Percentiles rank a stretch among this genome's conserved stretches.
Conservation (phyloP, 2,329 filamentous ascomycete species). For the Phaeosphaeriaceae sp. region DNA sequence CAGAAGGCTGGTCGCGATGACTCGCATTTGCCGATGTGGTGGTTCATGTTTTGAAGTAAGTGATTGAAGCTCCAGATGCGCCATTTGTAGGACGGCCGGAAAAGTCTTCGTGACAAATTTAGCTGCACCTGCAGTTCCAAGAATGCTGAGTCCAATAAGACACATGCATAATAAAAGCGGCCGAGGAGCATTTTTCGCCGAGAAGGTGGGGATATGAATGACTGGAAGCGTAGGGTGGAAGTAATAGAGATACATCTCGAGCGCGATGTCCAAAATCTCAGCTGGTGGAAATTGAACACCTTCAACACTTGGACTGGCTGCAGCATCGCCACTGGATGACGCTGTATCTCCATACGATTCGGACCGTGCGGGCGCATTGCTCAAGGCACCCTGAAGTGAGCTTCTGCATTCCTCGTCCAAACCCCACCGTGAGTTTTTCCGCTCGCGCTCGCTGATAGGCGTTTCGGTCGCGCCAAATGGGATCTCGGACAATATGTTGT, state of each 20-base stretch:
- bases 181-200: slow-evolving; percentile 56
- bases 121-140: slow-evolving; percentile 61
- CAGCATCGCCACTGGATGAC: slow-evolving; percentile 41
- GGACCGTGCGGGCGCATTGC: slow-evolving; percentile 31
- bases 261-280: slow-evolving; percentile 62
- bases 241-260: slow-evolving; percentile 63
- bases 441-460: slow-evolving; percentile 37
- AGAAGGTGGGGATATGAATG: slow-evolving; percentile 63
- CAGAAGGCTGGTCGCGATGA: slow-evolving; percentile 57
- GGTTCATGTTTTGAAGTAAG: slow-evolving; percentile 51
- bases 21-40: slow-evolving; percentile 54
- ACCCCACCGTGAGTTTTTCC: slow-evolving; percentile 46
- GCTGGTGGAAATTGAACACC: slow-evolving; percentile 55
- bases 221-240: slow-evolving; percentile 63
- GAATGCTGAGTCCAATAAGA: slow-evolving; percentile 60
- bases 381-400: slow-evolving; percentile 46
- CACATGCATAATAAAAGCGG: slow-evolving; percentile 62
- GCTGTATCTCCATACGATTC: slow-evolving; percentile 42
- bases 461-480: slow-evolving; percentile 30
- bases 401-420: slow-evolving; percentile 50
- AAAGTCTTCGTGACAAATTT: slow-evolving; percentile 60
- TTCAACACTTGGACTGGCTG: slow-evolving; percentile 34
- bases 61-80: slow-evolving; percentile 53
- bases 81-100: slow-evolving; percentile 49
- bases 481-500: slow-evolving; percentile 47